Conservation (phyloP, 176 grass and related monocot genomes). For the Musa troglodytarum region DNA sequence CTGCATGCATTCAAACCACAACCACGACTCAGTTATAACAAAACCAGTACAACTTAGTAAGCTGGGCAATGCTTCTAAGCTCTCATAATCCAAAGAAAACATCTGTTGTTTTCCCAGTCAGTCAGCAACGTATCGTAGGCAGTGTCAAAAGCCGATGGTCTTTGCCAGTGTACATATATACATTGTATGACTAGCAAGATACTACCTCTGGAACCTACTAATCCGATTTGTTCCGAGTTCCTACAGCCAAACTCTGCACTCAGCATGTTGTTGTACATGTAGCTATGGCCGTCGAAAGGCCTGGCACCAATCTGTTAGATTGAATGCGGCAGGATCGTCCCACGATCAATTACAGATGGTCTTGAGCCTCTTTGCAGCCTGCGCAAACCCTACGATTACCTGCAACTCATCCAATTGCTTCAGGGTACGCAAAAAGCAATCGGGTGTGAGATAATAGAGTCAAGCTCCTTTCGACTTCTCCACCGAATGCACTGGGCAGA, state of each 20-base stretch:
- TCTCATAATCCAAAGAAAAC: too few species aligned
- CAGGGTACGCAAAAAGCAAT: conserved; percentile 27
- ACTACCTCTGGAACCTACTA: conserved; percentile 8
- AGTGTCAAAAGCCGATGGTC: not conserved
- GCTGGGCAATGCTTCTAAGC: too few species aligned
- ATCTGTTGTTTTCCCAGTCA: too few species aligned
- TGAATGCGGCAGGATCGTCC: conserved; percentile 15
- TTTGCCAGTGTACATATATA: conserved; percentile 34
- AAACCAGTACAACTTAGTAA: too few species aligned
- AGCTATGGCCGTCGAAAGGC: conserved; percentile 33
- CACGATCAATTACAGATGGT: conserved; percentile 33
- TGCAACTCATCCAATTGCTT: conserved; percentile 90
- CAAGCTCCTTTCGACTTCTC: not conserved
- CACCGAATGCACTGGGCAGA: not conserved
- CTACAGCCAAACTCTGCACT: not conserved
- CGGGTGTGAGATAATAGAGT: conserved; percentile 1
- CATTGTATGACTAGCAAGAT: conserved; percentile 25
- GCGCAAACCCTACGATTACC: conserved; percentile 52
- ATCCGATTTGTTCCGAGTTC: conserved; percentile 23
- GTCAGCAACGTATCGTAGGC: too few species aligned
- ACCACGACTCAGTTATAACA: too few species aligned
- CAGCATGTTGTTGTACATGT: conserved; percentile 35
- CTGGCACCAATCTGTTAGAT: conserved; percentile 23
- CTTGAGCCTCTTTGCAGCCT: conserved; percentile 81
- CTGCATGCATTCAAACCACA: too few species aligned